These are phyloP conservation scores for Termitomyces sp. DNA, from an alignment of 768 basidiomycete genomes.

Conservation along the genomic window DNA sequence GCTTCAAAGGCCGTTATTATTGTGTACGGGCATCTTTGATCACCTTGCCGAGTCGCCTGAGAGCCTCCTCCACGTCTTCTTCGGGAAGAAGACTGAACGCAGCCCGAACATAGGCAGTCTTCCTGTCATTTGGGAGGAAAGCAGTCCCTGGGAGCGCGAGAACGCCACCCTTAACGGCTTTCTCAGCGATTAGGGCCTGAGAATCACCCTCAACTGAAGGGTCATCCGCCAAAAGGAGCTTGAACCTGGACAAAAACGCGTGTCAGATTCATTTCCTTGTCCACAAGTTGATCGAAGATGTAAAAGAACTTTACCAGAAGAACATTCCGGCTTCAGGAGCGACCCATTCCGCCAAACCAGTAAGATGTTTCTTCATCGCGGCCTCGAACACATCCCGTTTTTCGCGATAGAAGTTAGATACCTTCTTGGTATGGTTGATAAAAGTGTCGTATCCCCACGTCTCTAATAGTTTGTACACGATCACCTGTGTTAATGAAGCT, in stretches of 20 bases:
- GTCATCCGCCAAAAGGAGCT: conserved; percentile 39
- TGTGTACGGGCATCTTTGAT: conserved; percentile 21
- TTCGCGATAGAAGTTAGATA: conserved; percentile 61
- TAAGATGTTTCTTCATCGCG: conserved; percentile 63
- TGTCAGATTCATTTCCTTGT: not conserved
- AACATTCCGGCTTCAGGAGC: conserved; percentile 82
- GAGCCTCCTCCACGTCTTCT: conserved; percentile 66
- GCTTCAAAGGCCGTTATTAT: not conserved
- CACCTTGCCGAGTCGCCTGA: conserved; percentile 45
- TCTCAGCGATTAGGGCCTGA: conserved; percentile 55
- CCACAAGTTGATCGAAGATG: not conserved
- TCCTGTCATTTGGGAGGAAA: conserved; percentile 63
- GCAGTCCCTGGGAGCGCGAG: conserved; percentile 80
- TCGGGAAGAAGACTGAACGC: conserved; percentile 65
- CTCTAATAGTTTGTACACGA: conserved; percentile 48
- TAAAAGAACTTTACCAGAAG: conserved; percentile 56
- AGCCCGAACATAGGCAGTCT: conserved; percentile 69
- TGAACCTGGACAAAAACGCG: conserved; percentile 43
- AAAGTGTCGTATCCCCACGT: conserved; percentile 74
- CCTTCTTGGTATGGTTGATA: conserved; percentile 52
- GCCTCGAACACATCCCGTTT: conserved; percentile 70
- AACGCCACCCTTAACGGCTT: conserved; percentile 69
- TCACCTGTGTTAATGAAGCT: conserved; percentile 53
- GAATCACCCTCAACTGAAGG: conserved; percentile 51
- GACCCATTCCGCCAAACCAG: conserved; percentile 66